Percentiles rank a stretch among this genome's conserved stretches.
Evolutionary conservation across 129 eudicot genomes (phyloP).

Genomic region (Artemisia tridentata): DNA sequence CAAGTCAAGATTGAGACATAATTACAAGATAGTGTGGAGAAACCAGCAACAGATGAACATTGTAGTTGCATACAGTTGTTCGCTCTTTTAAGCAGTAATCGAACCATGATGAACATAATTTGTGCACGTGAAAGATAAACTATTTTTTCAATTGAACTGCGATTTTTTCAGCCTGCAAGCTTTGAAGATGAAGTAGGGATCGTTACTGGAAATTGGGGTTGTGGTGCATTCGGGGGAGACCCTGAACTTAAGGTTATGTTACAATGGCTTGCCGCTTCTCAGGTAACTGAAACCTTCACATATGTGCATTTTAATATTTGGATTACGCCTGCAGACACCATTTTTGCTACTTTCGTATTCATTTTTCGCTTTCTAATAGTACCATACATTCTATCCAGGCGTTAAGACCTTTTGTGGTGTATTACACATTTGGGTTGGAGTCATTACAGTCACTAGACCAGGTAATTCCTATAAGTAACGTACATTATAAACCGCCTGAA

Average conservation of each 20-base stretch:
- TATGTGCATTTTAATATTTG: too few species aligned
- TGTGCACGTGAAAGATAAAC: neutral
- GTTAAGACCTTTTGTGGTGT: too few species aligned
- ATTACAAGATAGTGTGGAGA: too few species aligned
- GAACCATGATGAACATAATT: neutral
- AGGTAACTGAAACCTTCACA: constrained; percentile 29
- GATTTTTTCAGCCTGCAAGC: constrained; percentile 5
- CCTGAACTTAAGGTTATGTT: constrained; percentile 77
- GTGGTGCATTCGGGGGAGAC: constrained; percentile 98
- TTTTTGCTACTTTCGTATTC: too few species aligned
- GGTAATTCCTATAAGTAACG: too few species aligned
- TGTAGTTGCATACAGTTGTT: too few species aligned
- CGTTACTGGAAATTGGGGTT: constrained; percentile 93
- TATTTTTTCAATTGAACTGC: neutral
- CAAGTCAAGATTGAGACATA: too few species aligned
- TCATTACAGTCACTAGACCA: constrained; percentile 42
- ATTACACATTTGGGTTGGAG: constrained; percentile 53
- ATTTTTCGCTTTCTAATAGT: too few species aligned
- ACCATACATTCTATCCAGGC: too few species aligned
- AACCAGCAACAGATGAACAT: too few species aligned
- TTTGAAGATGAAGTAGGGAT: constrained; percentile 54
- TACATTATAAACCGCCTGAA: too few species aligned
- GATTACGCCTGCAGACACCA: too few species aligned
- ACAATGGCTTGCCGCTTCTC: constrained; percentile 98
- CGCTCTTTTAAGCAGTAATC: neutral